Percentiles rank a stretch among this genome's conserved stretches.
These are phyloP conservation scores for Senna tora DNA, from an alignment of 306 rosid species.

Conservation along the genomic window DNA sequence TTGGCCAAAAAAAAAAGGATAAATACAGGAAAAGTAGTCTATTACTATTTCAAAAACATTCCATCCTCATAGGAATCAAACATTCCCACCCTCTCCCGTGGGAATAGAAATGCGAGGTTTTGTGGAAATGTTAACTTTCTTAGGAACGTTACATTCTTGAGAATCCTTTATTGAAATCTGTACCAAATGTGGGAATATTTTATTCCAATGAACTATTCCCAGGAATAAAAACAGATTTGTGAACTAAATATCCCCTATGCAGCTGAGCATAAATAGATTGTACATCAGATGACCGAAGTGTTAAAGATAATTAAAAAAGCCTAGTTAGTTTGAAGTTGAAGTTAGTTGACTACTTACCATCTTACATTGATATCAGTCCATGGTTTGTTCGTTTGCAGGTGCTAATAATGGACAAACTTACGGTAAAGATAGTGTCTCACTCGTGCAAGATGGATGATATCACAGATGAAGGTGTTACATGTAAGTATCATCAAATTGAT, in stretches of 20 bases:
- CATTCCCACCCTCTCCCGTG: too few relatives aligned
- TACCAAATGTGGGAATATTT: too few relatives aligned
- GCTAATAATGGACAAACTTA: constrained; percentile 90
- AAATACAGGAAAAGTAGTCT: too few relatives aligned
- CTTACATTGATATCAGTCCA: constrained; percentile 30
- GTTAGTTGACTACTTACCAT: constrained; percentile 22
- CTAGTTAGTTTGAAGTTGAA: neutral
- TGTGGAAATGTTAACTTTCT: too few relatives aligned
- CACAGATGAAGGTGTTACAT: constrained; percentile 95
- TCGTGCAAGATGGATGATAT: constrained; percentile 99
- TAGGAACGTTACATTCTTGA: too few relatives aligned
- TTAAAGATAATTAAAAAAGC: constrained; percentile 30
- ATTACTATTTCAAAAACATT: too few relatives aligned
- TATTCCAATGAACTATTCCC: too few relatives aligned
- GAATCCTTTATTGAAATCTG: too few relatives aligned
- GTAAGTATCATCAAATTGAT: constrained; percentile 57
- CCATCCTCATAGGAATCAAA: too few relatives aligned
- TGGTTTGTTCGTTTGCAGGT: constrained; percentile 61
- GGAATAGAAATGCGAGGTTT: too few relatives aligned
- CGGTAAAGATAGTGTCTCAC: constrained; percentile 92
- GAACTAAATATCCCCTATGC: neutral
- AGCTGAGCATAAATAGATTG: constrained; percentile 11
- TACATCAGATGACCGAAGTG: constrained; percentile 27
- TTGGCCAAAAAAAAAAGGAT: too few relatives aligned
- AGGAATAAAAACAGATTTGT: too few relatives aligned